phyloP scores from a whole-genome alignment of 176 grass and related monocot species.

The Thinopyrum elongatum region DNA sequence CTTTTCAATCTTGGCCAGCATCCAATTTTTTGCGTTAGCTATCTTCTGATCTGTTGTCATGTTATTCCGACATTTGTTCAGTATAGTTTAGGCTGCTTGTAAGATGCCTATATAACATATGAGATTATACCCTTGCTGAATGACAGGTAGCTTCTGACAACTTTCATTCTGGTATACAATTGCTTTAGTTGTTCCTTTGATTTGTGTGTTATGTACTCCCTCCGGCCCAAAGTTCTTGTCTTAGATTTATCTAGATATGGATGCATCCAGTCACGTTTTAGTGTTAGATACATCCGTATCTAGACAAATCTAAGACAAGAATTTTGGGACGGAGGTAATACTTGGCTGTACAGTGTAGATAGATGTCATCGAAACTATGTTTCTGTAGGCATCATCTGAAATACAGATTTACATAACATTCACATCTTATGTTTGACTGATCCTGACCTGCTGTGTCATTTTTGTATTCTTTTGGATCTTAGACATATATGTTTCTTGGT shows the following conservation, averaged over 20 bases:
- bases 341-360: background rate
- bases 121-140: background rate
- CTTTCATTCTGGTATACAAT: background rate
- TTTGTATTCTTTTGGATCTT: slow-evolving; percentile 16
- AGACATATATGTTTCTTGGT: slow-evolving; percentile 9
- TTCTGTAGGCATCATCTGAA: slow-evolving; percentile 22
- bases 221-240: no score
- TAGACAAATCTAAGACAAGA: no score
- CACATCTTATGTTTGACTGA: background rate
- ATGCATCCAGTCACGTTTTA: no score
- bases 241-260: no score
- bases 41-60: background rate
- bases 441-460: background rate
- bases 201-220: background rate
- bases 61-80: slow-evolving; percentile 15
- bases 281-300: no score
- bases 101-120: slow-evolving; percentile 4
- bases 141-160: background rate
- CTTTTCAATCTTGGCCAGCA: background rate
- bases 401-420: slow-evolving; percentile 5
- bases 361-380: background rate
- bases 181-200: background rate
- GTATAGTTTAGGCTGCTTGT: slow-evolving; percentile 7
- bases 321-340: no score
- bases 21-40: background rate